Percentiles rank a stretch among this genome's conserved stretches.
Evolutionary conservation across 148 eudicot species (phyloP).

Genomic region (Rhododendron simsii): DNA sequence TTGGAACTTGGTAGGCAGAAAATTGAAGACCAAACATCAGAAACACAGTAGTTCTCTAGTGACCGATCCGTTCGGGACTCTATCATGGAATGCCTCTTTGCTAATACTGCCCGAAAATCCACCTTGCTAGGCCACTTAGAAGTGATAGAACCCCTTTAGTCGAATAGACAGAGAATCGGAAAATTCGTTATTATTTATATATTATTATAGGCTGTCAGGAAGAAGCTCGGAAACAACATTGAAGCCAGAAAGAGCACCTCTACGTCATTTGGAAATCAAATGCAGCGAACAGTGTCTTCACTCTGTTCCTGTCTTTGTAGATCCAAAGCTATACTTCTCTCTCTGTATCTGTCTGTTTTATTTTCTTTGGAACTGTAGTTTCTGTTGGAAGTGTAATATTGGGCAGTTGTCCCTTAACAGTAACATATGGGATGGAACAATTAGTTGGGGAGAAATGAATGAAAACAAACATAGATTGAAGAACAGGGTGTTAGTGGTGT

Average conservation of each 20-base stretch:
- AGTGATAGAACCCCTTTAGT: too few relatives aligned
- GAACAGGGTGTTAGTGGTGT: background rate
- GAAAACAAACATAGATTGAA: background rate
- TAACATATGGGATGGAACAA: background rate
- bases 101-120: too few relatives aligned
- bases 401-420: background rate
- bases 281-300: background rate
- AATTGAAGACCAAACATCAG: background rate
- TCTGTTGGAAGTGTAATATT: background rate
- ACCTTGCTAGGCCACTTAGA: too few relatives aligned
- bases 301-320: background rate
- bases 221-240: too few relatives aligned
- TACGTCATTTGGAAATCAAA: background rate
- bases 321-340: background rate
- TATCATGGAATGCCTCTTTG: too few relatives aligned
- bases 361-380: background rate
- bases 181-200: too few relatives aligned
- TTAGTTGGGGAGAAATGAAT: background rate
- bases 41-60: too few relatives aligned
- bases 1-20: background rate
- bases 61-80: too few relatives aligned
- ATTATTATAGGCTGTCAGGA: too few relatives aligned
- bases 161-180: too few relatives aligned
- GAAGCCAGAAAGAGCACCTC: too few relatives aligned
- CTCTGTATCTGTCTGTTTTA: background rate